A percentile compares a stretch with the other conserved stretches of the same genome.
Conservation (phyloP, 495 filamentous ascomycete genomes). For the Talaromyces wortmannii region DNA sequence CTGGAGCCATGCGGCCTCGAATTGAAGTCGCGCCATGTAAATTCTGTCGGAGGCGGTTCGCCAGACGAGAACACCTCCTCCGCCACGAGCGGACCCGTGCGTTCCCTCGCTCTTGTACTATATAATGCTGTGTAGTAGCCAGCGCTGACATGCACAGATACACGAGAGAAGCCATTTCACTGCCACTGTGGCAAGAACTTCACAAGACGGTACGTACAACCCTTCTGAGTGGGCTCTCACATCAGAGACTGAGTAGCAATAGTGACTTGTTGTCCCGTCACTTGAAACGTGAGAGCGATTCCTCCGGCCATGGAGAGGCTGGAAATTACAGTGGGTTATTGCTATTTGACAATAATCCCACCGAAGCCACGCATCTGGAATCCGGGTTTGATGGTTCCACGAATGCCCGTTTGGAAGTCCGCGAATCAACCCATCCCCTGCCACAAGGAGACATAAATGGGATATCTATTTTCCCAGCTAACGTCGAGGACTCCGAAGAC, state of each 20-base stretch:
- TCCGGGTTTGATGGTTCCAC: not conserved
- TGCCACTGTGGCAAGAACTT: slow-evolving; percentile 49
- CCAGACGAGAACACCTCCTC: slow-evolving; percentile 37
- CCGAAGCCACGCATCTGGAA: not conserved
- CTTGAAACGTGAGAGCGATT: not conserved
- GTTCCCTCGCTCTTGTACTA: slow-evolving; percentile 21
- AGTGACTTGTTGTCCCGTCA: slow-evolving; percentile 1
- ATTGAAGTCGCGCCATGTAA: slow-evolving; percentile 1
- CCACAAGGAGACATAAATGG: not conserved
- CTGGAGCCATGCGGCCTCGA: not conserved
- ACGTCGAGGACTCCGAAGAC: not conserved
- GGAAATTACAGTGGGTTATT: slow-evolving; percentile 1
- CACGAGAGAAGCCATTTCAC: slow-evolving; percentile 48
- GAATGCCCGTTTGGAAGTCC: not conserved
- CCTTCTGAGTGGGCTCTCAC: slow-evolving; percentile 38
- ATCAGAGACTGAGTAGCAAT: slow-evolving; percentile 29
- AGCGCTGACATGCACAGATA: slow-evolving; percentile 29
- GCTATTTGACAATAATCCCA: not conserved
- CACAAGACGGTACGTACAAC: slow-evolving; percentile 30
- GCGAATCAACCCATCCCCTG: not conserved
- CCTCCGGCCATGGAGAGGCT: not conserved
- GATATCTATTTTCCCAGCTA: not conserved
- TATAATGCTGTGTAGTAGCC: not conserved
- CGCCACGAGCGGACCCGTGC: slow-evolving; percentile 49
- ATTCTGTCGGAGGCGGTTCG: slow-evolving; percentile 1